Percentiles rank a stretch among this genome's conserved stretches.
phyloP scores from a whole-genome alignment of 2,329 filamentous ascomycete species.

The Alternaria arborescens region DNA sequence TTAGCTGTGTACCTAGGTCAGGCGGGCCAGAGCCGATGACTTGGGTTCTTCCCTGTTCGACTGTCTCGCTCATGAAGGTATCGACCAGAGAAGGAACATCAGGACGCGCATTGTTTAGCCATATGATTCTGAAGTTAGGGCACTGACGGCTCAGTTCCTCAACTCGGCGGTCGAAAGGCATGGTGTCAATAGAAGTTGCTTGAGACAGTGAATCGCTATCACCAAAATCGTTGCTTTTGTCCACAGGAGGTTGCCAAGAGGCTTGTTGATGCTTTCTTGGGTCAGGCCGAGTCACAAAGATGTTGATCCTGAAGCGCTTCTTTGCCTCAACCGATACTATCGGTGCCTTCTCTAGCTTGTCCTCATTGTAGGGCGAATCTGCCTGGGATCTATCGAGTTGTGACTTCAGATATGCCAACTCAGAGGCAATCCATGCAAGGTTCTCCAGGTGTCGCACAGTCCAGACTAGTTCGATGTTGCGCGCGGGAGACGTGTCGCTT shows the following conservation, averaged over 20 bases:
- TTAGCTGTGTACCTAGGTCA: conserved; percentile 5
- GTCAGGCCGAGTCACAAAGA: conserved; percentile 9
- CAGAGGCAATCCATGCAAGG: neutral
- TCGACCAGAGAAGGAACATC: conserved; percentile 3
- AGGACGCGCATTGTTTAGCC: conserved; percentile 7
- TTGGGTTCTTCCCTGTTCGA: conserved; percentile 8
- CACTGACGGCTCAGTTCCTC: conserved; percentile 5
- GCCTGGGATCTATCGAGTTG: neutral
- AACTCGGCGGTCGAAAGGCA: neutral
- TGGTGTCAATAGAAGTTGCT: neutral
- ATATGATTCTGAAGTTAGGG: conserved; percentile 12
- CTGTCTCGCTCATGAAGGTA: conserved; percentile 7
- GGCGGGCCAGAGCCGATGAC: conserved; percentile 5
- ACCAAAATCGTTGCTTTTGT: neutral
- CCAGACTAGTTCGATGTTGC: conserved; percentile 15
- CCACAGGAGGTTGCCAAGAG: neutral
- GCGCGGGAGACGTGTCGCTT: neutral
- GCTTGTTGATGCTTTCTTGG: neutral
- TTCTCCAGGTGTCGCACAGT: conserved; percentile 11
- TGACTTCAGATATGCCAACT: conserved; percentile 8
- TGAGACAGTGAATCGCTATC: neutral
- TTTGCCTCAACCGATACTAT: neutral
- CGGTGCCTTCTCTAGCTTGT: conserved; percentile 7
- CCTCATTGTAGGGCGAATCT: neutral
- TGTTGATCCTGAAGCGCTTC: conserved; percentile 11